Percentiles rank a stretch among this genome's conserved stretches.
phyloP scores from a whole-genome alignment of 306 rosid species.

The Ammopiptanthus mongolicus region DNA sequence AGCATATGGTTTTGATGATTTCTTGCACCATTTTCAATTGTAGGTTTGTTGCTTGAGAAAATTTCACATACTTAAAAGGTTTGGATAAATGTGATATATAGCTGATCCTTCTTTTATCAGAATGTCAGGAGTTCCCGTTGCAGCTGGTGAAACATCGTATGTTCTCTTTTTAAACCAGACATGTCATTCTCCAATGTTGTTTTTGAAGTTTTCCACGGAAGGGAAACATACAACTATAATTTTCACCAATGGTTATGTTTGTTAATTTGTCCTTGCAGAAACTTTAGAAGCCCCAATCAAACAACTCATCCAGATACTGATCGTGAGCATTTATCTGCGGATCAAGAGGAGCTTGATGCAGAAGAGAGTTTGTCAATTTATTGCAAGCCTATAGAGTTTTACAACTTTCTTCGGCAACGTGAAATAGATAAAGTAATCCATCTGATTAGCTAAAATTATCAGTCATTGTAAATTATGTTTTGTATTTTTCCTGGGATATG shows the following conservation, averaged over 20 bases:
- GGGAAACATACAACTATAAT: slow-evolving; percentile 1
- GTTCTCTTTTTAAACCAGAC: slow-evolving; percentile 22
- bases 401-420: slow-evolving; percentile 66
- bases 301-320: slow-evolving; percentile 39
- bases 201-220: neutral
- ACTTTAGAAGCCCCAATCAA: neutral
- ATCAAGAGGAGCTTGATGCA: slow-evolving; percentile 63
- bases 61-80: neutral
- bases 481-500: neutral
- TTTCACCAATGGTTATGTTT: slow-evolving; percentile 9
- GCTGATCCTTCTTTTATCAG: slow-evolving; percentile 20
- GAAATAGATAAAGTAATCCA: slow-evolving; percentile 41
- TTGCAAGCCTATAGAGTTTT: slow-evolving; percentile 81
- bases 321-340: slow-evolving; percentile 50
- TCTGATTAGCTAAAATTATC: slow-evolving; percentile 2
- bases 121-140: slow-evolving; percentile 43
- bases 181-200: neutral
- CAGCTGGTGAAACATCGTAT: slow-evolving; percentile 37
- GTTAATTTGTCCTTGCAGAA: slow-evolving; percentile 36
- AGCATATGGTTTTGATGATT: slow-evolving; percentile 18
- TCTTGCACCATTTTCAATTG: slow-evolving; percentile 2
- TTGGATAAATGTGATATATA: slow-evolving; percentile 4
- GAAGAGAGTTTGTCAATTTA: slow-evolving; percentile 61
- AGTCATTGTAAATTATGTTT: neutral
- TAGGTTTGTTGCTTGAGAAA: slow-evolving; percentile 26